Evolutionary conservation across 257 asterid species (phyloP), one percentile per base, ranked within the genome.

Genomic region (Nicotiana undulata): DNA sequence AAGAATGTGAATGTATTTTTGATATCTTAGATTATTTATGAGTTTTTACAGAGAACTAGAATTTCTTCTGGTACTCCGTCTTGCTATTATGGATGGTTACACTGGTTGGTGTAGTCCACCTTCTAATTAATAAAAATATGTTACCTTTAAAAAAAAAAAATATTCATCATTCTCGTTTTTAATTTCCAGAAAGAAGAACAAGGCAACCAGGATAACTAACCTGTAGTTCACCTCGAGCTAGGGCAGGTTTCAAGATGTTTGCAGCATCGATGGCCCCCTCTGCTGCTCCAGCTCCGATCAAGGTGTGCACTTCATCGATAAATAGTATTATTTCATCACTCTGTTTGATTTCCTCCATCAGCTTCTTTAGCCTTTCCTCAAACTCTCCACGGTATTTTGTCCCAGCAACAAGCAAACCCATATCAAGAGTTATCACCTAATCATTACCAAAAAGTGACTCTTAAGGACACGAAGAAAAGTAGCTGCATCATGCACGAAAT

Each of bases 261-360:
- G 99, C 99, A 9, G 99, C 99, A 85, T 93, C 97, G 81, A 95
- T 93, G 15, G 99, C 99, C 77, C 98, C 98, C 84, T 92, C 99
- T 4, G 97, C 99, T 80, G 99, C 99, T 86, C 99, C 99, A 34
- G 99, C 99, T 77, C 99, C 99, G 74, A 95, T 93, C 85, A 95
- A 89, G 1, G 99, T 95, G 88, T 93, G 99, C 80, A 95, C 97
- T 87, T 95, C 99, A 84, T 95, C 99, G 51, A 95, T 95, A 83
- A 95, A 95, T 75, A 95, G 97, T 63, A 95, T 93, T 81, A 92
- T 93, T 75, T 93, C 97, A 75, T 92, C 97, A 82, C 95, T 95
- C 86, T 93, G 97, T 83, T 90, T 95, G 34, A 95, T 89, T 87
- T 95, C 99, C 85, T 95, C 99, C 97, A 93, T 92, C 86, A 95